Evolutionary conservation across 1,284 basidiomycete species (phyloP), one percentile per base, ranked within the genome.

Genomic region (Apiotrichum laibachii): DNA sequence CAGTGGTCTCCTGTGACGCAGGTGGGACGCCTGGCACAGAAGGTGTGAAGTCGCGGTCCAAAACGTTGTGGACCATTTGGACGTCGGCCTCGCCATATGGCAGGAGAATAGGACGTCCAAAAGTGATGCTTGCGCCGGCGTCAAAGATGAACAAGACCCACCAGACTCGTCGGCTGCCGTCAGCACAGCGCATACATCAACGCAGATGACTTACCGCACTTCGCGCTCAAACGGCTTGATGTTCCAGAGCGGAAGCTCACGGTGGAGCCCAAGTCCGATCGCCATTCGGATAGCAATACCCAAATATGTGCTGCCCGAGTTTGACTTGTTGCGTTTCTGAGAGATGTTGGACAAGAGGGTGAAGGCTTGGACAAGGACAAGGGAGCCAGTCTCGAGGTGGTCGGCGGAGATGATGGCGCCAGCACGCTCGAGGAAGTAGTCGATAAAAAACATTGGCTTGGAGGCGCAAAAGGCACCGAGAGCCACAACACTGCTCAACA

Each of bases 81-180:
- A 63, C 61, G 51, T 67, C 65, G 6, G 65, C 63, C 26, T 64
- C 63, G 33, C 46, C 56, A 11, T 61, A 50, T 0, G 65, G 65
- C 1, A 67, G 61, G 4, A 67, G 59, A 13, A 68, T 65, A 2
- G 69, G 68, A 1, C 68, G 60, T 1, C 68, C 68, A 44, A 71
- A 71, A 0, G 69, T 71, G 49, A 68, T 56, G 35, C 57, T 54
- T 11, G 62, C 64, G 19, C 66, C 68, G 5, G 66, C 52, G 43
- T 69, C 68, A 49, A 70, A 69, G n/a, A 60, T 60, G 57, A 57
- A 68, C 10, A 71, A 39, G 1, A 61, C 61, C 67, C 67, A 71
- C 69, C 69, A 71, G 6, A 68, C 65, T 1, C 69, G 63, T 5
- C 69, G n/a, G n/a, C n/a, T n/a, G n/a, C n/a, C n/a, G n/a, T n/a